phyloP scores from a whole-genome alignment of 345 rosid species.

The Arabis alpina region DNA sequence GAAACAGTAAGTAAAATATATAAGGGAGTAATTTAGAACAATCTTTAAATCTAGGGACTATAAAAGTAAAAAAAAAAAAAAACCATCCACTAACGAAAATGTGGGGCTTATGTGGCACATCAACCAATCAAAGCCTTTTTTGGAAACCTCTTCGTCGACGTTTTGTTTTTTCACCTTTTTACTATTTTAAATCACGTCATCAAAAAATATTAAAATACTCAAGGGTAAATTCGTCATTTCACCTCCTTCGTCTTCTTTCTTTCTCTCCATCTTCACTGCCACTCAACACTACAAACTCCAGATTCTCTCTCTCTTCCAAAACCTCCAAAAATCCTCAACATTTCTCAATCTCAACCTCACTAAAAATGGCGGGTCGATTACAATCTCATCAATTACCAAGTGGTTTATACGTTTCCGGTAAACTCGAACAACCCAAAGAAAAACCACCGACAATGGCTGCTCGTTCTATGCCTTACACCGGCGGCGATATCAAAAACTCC shows the following conservation, averaged over 20 bases:
- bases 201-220: slow-evolving; percentile 1
- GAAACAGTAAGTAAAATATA: too few relatives aligned
- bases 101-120: slow-evolving; percentile 20
- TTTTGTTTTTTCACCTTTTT: slow-evolving; percentile 3
- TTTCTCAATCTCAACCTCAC: slow-evolving; percentile 22
- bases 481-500: slow-evolving; percentile 91
- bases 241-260: background rate
- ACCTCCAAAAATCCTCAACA: background rate
- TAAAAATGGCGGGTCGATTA: slow-evolving; percentile 78
- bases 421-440: slow-evolving; percentile 91
- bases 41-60: slow-evolving; percentile 2
- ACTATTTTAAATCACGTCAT: slow-evolving; percentile 8
- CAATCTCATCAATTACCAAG: slow-evolving; percentile 91
- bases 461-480: slow-evolving; percentile 91
- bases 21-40: background rate
- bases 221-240: slow-evolving; percentile 7
- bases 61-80: background rate
- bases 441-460: slow-evolving; percentile 86
- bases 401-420: slow-evolving; percentile 92
- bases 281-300: slow-evolving; percentile 30
- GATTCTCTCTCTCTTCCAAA: slow-evolving; percentile 19
- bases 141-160: slow-evolving; percentile 35
- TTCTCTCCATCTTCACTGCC: slow-evolving; percentile 42
- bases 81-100: background rate
- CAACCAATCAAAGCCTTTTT: slow-evolving; percentile 15